These are phyloP conservation scores for Rhamnella rubrinervis DNA, from an alignment of 331 rosid genomes.

Conservation along the genomic window DNA sequence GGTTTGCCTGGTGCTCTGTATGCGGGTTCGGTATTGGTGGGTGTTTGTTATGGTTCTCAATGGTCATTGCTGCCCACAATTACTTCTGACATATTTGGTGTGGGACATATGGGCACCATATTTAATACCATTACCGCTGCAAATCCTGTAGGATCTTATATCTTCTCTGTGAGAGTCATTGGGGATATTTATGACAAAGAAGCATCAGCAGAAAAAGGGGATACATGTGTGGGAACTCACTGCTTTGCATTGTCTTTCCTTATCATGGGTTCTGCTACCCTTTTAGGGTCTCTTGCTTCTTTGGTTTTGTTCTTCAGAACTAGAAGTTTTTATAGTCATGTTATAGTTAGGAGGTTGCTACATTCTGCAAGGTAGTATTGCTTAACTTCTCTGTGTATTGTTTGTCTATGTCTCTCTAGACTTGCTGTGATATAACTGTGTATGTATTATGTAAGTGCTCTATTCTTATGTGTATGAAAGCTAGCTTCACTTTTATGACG, in stretches of 20 bases:
- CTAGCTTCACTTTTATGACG: too few relatives aligned
- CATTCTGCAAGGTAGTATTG: not conserved
- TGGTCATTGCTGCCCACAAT: slow-evolving; percentile 39
- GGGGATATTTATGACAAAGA: slow-evolving; percentile 26
- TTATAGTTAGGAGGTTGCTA: not conserved
- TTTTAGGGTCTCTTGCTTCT: slow-evolving; percentile 28
- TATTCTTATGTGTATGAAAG: too few relatives aligned
- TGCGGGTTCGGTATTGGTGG: slow-evolving; percentile 19
- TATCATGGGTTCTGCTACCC: slow-evolving; percentile 27
- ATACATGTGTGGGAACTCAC: slow-evolving; percentile 18
- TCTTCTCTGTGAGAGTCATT: slow-evolving; percentile 31
- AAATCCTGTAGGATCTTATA: slow-evolving; percentile 24
- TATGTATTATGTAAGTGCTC: too few relatives aligned
- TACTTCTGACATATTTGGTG: slow-evolving; percentile 28
- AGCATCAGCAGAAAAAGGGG: slow-evolving; percentile 9
- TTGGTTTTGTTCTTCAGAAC: slow-evolving; percentile 27
- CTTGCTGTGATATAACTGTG: not conserved
- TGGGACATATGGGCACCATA: slow-evolving; percentile 31
- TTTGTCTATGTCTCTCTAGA: not conserved
- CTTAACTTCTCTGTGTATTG: too few relatives aligned
- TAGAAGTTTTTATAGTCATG: slow-evolving; percentile 22
- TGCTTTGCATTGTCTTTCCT: slow-evolving; percentile 25
- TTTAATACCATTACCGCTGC: slow-evolving; percentile 26
- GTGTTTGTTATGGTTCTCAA: slow-evolving; percentile 32
- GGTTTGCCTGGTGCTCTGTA: slow-evolving; percentile 21